Conservation (phyloP, 2,329 filamentous ascomycete genomes). For the Byssothecium circinans region DNA sequence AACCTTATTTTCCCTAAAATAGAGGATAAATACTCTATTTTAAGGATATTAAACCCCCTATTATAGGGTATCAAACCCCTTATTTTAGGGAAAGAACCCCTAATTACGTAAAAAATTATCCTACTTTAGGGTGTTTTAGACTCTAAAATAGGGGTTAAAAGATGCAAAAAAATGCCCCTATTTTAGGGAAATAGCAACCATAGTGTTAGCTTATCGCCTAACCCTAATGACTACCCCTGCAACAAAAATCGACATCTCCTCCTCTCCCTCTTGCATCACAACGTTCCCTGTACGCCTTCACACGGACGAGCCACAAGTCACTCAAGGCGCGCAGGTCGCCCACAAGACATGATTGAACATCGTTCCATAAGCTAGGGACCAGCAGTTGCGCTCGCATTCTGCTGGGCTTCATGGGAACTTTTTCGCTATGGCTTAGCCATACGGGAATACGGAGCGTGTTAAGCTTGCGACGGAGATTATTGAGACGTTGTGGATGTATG, state of each 20-base stretch:
- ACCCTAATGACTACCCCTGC: slow-evolving; percentile 1
- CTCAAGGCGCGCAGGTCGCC: slow-evolving; percentile 1
- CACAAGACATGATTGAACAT: slow-evolving; percentile 3
- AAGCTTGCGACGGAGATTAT: slow-evolving; percentile 8
- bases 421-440: slow-evolving; percentile 4
- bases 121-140: too few relatives aligned
- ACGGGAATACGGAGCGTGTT: slow-evolving; percentile 2
- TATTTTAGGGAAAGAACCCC: too few relatives aligned
- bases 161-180: too few relatives aligned
- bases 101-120: too few relatives aligned
- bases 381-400: slow-evolving; percentile 4
- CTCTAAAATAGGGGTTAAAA: too few relatives aligned
- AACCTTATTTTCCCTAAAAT: too few relatives aligned
- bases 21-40: too few relatives aligned
- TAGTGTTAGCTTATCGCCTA: too few relatives aligned
- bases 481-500: slow-evolving; percentile 6
- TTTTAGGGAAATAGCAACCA: too few relatives aligned
- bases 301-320: slow-evolving; percentile 1
- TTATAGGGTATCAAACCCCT: too few relatives aligned
- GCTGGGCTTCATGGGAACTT: slow-evolving; percentile 5
- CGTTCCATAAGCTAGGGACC: neutral
- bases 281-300: slow-evolving; percentile 3
- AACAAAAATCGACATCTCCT: slow-evolving; percentile 3
- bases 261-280: slow-evolving; percentile 5
- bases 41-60: too few relatives aligned